Evolutionary conservation across 2,329 filamentous ascomycete species (phyloP).

Genomic region (Aspergillus amoenus): DNA sequence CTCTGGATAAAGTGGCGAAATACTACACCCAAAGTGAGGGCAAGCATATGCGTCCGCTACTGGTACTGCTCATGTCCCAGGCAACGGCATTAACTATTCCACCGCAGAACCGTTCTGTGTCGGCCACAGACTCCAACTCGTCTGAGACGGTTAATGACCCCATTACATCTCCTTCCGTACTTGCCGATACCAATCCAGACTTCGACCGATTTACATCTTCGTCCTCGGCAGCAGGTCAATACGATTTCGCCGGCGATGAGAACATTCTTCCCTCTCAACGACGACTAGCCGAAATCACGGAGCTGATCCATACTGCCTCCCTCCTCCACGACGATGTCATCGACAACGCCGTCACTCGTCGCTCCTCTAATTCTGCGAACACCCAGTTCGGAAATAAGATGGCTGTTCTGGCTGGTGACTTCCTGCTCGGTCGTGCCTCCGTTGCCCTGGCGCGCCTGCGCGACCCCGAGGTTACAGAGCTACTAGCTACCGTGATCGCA

Average conservation of each 20-base stretch:
- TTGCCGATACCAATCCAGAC: conserved; percentile 81
- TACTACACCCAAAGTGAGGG: conserved; percentile 97
- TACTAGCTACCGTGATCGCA: conserved; percentile 92
- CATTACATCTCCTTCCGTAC: conserved; percentile 60
- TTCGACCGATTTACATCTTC: conserved; percentile 54
- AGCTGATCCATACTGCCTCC: conserved; percentile 95
- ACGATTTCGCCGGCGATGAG: conserved; percentile 47
- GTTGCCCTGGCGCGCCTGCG: conserved; percentile 87
- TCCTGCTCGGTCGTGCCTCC: conserved; percentile 86
- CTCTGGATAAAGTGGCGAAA: conserved; percentile 91
- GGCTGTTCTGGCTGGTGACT: conserved; percentile 97
- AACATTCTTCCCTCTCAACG: conserved; percentile 87
- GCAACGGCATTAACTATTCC: conserved; percentile 80
- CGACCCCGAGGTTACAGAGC: conserved; percentile 90
- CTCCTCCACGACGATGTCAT: conserved; percentile 98
- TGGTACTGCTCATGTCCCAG: conserved; percentile 94
- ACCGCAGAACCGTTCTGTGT: conserved; percentile 52
- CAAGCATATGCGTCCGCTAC: conserved; percentile 91
- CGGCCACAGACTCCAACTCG: conserved; percentile 23
- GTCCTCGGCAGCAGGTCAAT: conserved; percentile 35
- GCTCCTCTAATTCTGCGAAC: conserved; percentile 84
- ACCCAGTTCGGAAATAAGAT: conserved; percentile 98
- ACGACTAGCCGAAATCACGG: conserved; percentile 91
- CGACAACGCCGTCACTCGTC: conserved; percentile 82
- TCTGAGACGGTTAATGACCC: conserved; percentile 55